Evolutionary conservation across 768 basidiomycete genomes (phyloP).

Genomic region (Rhodotorula sphaerocarpa): DNA sequence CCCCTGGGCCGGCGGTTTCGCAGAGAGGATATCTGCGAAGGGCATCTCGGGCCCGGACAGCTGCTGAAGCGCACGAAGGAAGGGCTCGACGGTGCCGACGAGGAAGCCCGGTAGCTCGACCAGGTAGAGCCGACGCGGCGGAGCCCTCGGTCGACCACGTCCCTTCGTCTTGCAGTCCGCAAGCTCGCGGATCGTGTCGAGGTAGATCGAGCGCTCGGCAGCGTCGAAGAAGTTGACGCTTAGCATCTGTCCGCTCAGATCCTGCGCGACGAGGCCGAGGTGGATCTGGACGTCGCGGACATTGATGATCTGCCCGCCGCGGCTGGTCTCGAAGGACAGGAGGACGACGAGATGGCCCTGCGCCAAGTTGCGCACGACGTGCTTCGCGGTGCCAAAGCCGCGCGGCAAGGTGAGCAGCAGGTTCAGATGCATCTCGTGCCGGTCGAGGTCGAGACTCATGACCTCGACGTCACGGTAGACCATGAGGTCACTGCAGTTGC

Average conservation of each 20-base stretch:
- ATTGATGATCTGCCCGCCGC: background rate
- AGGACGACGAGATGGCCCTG: conserved; percentile 58
- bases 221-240: conserved; percentile 59
- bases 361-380: conserved; percentile 50
- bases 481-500: too few species aligned
- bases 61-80: conserved; percentile 54
- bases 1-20: conserved; percentile 38
- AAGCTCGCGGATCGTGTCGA: conserved; percentile 42
- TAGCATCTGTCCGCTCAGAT: too few species aligned
- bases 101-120: conserved; percentile 56
- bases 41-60: conserved; percentile 55
- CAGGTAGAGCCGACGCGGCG: conserved; percentile 43
- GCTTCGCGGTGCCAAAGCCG: background rate
- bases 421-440: too few species aligned
- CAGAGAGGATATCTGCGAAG: conserved; percentile 52
- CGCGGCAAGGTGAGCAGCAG: too few species aligned
- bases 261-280: too few species aligned
- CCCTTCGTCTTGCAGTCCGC: background rate
- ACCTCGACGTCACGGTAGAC: too few species aligned
- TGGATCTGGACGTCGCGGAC: too few species aligned
- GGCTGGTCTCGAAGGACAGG: background rate
- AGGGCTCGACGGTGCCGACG: conserved; percentile 62
- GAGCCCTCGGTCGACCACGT: conserved; percentile 31
- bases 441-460: too few species aligned
- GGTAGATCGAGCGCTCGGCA: conserved; percentile 46